A percentile compares a stretch with the other conserved stretches of the same genome.
Conservation (phyloP, 352 stramenopile species). For the Phytophthora pseudosyringae region DNA sequence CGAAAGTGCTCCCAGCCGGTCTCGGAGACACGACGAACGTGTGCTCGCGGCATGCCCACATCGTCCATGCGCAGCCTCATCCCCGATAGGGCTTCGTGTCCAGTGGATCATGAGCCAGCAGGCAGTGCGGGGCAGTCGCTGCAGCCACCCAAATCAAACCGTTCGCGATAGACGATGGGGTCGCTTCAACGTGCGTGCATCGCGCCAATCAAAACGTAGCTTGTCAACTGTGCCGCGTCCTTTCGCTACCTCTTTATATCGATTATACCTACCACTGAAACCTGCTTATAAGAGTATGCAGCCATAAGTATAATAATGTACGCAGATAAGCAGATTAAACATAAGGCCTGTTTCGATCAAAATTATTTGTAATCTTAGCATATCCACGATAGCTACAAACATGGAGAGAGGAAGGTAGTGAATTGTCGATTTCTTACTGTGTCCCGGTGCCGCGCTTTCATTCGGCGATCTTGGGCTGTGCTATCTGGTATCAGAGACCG, state of each 20-base stretch:
- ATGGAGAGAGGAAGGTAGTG: not conserved
- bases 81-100: no score
- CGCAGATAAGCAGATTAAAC: no score
- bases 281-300: not conserved
- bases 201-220: slow-evolving; percentile 13
- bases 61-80: no score
- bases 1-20: no score
- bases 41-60: no score
- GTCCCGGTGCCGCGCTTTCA: not conserved
- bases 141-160: slow-evolving; percentile 4
- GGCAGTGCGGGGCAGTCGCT: not conserved
- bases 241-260: slow-evolving; percentile 5
- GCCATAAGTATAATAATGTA: not conserved
- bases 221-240: not conserved
- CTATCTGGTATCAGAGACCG: slow-evolving; percentile 13
- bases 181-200: slow-evolving; percentile 20
- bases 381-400: not conserved
- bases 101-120: no score
- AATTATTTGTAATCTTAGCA: not conserved
- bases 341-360: not conserved
- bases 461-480: slow-evolving; percentile 12
- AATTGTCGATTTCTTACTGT: slow-evolving; percentile 3
- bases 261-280: not conserved
- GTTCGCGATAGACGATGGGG: slow-evolving; percentile 3
- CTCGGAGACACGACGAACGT: no score